Conservation (phyloP, 352 stramenopile genomes). For the Phytophthora pistaciae region DNA sequence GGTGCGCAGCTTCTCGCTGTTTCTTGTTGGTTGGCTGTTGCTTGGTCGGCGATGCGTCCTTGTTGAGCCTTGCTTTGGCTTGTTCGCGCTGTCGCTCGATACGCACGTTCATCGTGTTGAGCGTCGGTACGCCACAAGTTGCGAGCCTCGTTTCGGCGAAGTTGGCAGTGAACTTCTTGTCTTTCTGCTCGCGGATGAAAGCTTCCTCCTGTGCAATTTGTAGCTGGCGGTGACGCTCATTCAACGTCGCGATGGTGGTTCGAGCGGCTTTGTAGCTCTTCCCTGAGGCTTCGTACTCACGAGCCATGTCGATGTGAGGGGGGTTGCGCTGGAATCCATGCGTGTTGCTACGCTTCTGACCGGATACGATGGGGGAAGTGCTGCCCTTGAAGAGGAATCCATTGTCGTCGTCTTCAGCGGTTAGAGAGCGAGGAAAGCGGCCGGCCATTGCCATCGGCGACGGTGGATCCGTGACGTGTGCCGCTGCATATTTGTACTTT, state of each 20-base stretch:
- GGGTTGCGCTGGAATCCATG: slow-evolving; percentile 63
- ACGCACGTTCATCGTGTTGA: slow-evolving; percentile 71
- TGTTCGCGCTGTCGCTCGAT: slow-evolving; percentile 57
- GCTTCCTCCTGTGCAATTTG: slow-evolving; percentile 65
- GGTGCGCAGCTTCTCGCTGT: slow-evolving; percentile 17
- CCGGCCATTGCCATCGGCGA: slow-evolving; percentile 23
- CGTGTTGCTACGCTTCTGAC: slow-evolving; percentile 8
- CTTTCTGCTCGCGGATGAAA: slow-evolving; percentile 48
- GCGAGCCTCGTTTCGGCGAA: slow-evolving; percentile 72
- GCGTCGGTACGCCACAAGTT: slow-evolving; percentile 65
- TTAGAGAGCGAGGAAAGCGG: slow-evolving; percentile 23
- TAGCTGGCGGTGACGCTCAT: slow-evolving; percentile 54
- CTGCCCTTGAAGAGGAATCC: slow-evolving; percentile 57
- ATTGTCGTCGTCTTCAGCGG: slow-evolving; percentile 45
- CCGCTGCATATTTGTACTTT: slow-evolving; percentile 17
- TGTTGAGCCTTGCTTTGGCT: slow-evolving; percentile 24
- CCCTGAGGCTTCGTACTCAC: slow-evolving; percentile 53
- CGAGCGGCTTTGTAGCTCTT: slow-evolving; percentile 59
- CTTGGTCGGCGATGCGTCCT: slow-evolving; percentile 17
- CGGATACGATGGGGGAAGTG: not conserved
- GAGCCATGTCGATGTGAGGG: slow-evolving; percentile 57
- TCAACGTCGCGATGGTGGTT: slow-evolving; percentile 56
- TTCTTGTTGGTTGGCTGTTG: slow-evolving; percentile 26
- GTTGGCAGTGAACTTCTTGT: slow-evolving; percentile 50
- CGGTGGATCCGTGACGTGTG: slow-evolving; percentile 4